phyloP scores from a whole-genome alignment of 768 basidiomycete species.

The Termitomyces sp. region DNA sequence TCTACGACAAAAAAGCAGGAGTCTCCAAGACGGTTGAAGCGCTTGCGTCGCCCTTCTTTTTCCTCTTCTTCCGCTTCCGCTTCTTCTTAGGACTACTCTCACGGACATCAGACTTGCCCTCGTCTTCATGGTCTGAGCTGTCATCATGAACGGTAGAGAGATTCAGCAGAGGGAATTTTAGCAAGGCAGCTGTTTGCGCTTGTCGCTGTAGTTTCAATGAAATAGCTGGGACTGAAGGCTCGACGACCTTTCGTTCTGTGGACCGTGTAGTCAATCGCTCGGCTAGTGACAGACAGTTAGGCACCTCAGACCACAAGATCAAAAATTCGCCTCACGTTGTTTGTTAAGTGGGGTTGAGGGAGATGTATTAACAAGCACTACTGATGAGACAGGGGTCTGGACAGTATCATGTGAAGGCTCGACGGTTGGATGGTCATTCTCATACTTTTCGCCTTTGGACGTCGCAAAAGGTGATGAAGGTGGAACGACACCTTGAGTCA shows the following conservation, averaged over 20 bases:
- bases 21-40: not conserved
- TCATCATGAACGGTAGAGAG: slow-evolving; percentile 36
- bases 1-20: not conserved
- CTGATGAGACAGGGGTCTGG: not conserved
- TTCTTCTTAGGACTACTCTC: slow-evolving; percentile 43
- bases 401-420: not conserved
- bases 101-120: slow-evolving; percentile 8
- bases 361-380: not conserved
- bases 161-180: slow-evolving; percentile 47
- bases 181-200: slow-evolving; percentile 17
- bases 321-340: not conserved
- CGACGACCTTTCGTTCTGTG: slow-evolving; percentile 4
- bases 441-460: slow-evolving; percentile 4
- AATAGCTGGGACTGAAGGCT: slow-evolving; percentile 13
- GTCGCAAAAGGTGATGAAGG: slow-evolving; percentile 2
- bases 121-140: slow-evolving; percentile 24
- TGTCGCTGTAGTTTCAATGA: slow-evolving; percentile 6
- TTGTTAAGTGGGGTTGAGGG: not conserved
- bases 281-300: not conserved
- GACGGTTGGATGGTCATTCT: not conserved
- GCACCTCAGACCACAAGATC: too few species aligned
- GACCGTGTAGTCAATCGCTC: not conserved
- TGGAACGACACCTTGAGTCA: not conserved
- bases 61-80: slow-evolving; percentile 43
- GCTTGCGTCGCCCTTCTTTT: slow-evolving; percentile 22